Evolutionary conservation across 345 rosid species (phyloP).

Genomic region (Combretum micranthum): DNA sequence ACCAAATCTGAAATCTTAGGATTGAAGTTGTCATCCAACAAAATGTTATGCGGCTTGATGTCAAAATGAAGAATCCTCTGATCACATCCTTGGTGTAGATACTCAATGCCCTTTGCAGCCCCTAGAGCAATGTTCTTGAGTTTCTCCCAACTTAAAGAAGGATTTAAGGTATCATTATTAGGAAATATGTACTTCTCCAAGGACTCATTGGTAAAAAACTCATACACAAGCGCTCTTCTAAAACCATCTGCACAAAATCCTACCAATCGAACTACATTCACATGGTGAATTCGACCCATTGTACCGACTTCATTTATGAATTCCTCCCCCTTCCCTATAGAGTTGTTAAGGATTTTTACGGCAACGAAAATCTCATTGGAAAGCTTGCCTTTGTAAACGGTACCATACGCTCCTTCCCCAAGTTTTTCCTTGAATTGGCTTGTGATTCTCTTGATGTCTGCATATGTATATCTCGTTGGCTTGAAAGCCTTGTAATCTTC

Average conservation of each 20-base stretch:
- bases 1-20: slow-evolving; percentile 27
- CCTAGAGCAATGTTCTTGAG: slow-evolving; percentile 14
- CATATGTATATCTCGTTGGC: slow-evolving; percentile 13
- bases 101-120: slow-evolving; percentile 20
- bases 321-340: slow-evolving; percentile 11
- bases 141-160: slow-evolving; percentile 14
- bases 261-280: slow-evolving; percentile 17
- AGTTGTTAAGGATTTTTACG: slow-evolving; percentile 17
- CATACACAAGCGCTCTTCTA: slow-evolving; percentile 19
- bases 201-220: slow-evolving; percentile 20
- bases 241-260: slow-evolving; percentile 19
- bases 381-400: slow-evolving; percentile 19
- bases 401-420: slow-evolving; percentile 25
- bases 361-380: slow-evolving; percentile 16
- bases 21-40: slow-evolving; percentile 9
- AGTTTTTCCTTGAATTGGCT: slow-evolving; percentile 12
- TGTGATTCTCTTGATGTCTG: slow-evolving; percentile 13
- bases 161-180: not conserved
- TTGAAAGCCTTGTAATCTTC: slow-evolving; percentile 18
- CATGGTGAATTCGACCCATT: slow-evolving; percentile 25
- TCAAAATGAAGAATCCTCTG: slow-evolving; percentile 23
- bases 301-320: slow-evolving; percentile 22
- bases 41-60: slow-evolving; percentile 19
- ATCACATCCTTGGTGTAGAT: slow-evolving; percentile 26
- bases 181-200: slow-evolving; percentile 19